Conservation (phyloP, 1,284 basidiomycete species). For the Malassezia nana region DNA sequence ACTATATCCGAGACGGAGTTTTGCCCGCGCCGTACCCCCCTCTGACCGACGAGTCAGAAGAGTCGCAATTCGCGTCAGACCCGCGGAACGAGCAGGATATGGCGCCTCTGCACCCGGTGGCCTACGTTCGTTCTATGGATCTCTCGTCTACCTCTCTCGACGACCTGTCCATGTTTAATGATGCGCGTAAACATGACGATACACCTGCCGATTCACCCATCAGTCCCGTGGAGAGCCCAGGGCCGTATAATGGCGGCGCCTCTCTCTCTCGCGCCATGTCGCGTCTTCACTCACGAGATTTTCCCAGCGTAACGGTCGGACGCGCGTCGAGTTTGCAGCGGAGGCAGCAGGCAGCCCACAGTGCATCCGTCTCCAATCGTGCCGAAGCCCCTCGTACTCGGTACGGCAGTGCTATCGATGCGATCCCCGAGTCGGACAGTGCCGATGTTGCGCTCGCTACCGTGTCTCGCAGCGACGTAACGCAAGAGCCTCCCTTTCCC, state of each 20-base stretch:
- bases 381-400: background rate
- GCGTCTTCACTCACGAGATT: constrained; percentile 7
- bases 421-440: constrained; percentile 2
- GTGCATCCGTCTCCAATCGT: background rate
- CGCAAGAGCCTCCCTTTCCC: background rate
- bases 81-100: background rate
- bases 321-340: constrained; percentile 9
- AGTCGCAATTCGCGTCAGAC: background rate
- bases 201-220: background rate
- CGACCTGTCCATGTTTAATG: constrained; percentile 1
- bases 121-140: background rate
- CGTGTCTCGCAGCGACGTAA: background rate
- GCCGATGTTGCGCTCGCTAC: background rate
- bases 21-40: background rate
- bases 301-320: constrained; percentile 14
- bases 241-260: background rate
- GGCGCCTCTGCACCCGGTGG: background rate
- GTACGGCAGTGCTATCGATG: background rate
- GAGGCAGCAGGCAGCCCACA: background rate
- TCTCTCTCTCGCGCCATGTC: background rate
- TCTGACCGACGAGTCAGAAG: constrained; percentile 3
- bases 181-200: background rate
- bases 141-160: constrained; percentile 6
- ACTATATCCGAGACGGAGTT: background rate
- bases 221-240: background rate